Evolutionary conservation across 495 filamentous ascomycete genomes (phyloP).

Genomic region (Cercophora sp.): DNA sequence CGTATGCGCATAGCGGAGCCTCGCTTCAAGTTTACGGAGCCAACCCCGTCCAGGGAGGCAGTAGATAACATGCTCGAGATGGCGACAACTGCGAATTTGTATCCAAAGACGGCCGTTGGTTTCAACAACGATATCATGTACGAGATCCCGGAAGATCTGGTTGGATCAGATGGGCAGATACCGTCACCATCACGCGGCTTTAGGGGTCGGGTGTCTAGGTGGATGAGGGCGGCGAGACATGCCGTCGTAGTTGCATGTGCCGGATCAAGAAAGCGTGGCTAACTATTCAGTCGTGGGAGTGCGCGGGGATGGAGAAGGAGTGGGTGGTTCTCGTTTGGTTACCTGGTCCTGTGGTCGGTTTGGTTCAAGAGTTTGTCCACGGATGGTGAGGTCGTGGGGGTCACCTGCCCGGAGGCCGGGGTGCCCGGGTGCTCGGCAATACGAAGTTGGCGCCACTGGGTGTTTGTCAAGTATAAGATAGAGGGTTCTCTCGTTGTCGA

Average conservation of each 20-base stretch:
- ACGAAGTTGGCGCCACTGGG: no score
- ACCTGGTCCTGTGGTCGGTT: no score
- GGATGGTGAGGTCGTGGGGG: no score
- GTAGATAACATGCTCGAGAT: background rate
- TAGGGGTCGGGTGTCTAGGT: slow-evolving; percentile 21
- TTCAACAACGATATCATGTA: background rate
- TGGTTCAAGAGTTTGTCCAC: no score
- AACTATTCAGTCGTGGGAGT: no score
- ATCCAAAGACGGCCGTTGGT: background rate
- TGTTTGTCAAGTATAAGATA: no score
- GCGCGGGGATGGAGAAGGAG: no score
- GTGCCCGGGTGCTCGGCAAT: no score
- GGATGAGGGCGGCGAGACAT: slow-evolving; percentile 21
- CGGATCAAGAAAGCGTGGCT: slow-evolving; percentile 18
- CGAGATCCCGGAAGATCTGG: background rate
- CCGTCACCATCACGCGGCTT: slow-evolving; percentile 11
- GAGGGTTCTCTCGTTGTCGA: no score
- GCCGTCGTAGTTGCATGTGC: slow-evolving; percentile 20
- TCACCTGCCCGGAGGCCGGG: no score
- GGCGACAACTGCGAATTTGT: no score
- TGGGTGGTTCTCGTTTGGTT: no score
- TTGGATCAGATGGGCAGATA: background rate
- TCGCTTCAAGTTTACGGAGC: slow-evolving; percentile 1
- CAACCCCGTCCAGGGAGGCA: background rate
- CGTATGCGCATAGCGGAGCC: slow-evolving; percentile 17